A percentile compares a stretch with the other conserved stretches of the same genome.
phyloP scores from a whole-genome alignment of 176 grass and related monocot species.

The Olyra latifolia region DNA sequence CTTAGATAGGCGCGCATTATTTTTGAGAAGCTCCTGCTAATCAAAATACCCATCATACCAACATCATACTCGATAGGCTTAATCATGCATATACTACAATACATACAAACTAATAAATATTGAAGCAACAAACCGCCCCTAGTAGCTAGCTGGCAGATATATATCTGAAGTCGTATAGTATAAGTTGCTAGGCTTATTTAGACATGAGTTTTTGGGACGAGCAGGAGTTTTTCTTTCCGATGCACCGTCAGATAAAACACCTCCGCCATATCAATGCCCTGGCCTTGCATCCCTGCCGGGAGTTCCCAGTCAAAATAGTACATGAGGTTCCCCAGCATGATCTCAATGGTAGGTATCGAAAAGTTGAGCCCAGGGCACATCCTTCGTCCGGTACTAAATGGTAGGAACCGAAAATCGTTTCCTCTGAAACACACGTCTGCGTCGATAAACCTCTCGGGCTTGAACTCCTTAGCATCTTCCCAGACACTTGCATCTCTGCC shows the following conservation, averaged over 20 bases:
- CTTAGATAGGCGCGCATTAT: too few relatives aligned
- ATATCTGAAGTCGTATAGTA: too few relatives aligned
- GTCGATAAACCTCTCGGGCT: constrained; percentile 39
- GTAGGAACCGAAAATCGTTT: constrained; percentile 28
- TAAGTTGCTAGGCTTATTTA: background rate
- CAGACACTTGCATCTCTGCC: background rate
- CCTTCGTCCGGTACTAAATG: constrained; percentile 35
- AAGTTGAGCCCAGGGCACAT: constrained; percentile 40
- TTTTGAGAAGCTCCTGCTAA: too few relatives aligned
- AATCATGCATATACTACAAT: too few relatives aligned
- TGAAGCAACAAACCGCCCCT: too few relatives aligned
- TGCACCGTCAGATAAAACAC: constrained; percentile 23
- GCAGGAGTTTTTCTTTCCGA: background rate
- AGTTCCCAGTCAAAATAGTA: constrained; percentile 54
- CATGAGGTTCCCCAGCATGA: constrained; percentile 38
- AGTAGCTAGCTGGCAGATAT: too few relatives aligned
- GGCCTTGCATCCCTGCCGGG: constrained; percentile 5
- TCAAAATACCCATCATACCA: too few relatives aligned
- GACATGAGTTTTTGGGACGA: constrained; percentile 9
- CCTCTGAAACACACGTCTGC: background rate
- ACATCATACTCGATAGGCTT: too few relatives aligned
- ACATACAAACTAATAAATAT: too few relatives aligned
- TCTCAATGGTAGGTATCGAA: background rate
- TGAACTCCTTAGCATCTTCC: background rate
- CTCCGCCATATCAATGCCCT: constrained; percentile 42